Conservation (phyloP, 768 basidiomycete genomes). For the Sporobolomyces pararoseus region DNA sequence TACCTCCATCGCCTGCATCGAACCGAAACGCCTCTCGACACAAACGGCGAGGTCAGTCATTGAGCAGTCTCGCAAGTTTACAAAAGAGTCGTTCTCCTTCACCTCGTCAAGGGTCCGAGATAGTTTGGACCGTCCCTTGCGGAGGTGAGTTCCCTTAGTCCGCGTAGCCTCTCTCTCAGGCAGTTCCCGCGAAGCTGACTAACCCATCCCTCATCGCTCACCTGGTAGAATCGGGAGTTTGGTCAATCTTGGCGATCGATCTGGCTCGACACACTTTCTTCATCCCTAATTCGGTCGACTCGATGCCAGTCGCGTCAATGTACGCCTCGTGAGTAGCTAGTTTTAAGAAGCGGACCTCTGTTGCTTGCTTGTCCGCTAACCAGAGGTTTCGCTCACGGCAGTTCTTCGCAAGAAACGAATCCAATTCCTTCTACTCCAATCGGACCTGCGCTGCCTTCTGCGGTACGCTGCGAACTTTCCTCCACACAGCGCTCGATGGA, state of each 20-base stretch:
- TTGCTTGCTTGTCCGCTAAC: no score
- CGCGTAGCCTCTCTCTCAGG: constrained; percentile 14
- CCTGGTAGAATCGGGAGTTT: constrained; percentile 40
- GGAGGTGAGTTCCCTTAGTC: constrained; percentile 69
- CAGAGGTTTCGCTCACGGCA: background rate
- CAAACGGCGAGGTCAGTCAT: constrained; percentile 20
- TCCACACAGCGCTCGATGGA: background rate
- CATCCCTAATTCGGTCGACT: constrained; percentile 68
- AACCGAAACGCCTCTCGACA: constrained; percentile 63
- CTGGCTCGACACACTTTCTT: constrained; percentile 92
- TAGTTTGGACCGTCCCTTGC: constrained; percentile 82
- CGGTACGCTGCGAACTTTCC: background rate
- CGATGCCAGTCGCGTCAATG: background rate
- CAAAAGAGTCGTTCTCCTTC: background rate
- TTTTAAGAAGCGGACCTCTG: no score
- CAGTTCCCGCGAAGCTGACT: constrained; percentile 4
- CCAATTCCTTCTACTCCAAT: constrained; percentile 80
- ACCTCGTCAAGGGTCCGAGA: background rate
- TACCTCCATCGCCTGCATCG: background rate
- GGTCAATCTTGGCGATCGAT: constrained; percentile 54
- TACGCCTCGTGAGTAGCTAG: background rate
- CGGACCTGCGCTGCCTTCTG: constrained; percentile 43
- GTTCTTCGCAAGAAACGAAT: constrained; percentile 59
- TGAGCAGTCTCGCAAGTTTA: constrained; percentile 1
- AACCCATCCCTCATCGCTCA: constrained; percentile 2